Conservation (phyloP, 352 stramenopile genomes). For the Globisporangium spiculum region DNA sequence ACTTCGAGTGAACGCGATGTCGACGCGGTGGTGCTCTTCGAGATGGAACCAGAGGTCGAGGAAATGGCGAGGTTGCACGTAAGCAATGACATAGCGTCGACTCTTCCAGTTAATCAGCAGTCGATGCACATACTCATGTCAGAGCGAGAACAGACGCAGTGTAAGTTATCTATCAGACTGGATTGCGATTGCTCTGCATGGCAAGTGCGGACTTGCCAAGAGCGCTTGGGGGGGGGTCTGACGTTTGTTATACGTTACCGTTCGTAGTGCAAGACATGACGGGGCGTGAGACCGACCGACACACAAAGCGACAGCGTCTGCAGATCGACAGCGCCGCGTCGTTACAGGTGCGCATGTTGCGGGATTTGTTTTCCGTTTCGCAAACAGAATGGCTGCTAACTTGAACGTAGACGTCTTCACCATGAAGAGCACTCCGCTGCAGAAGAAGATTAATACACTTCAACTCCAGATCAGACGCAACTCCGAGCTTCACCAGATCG, state of each 20-base stretch:
- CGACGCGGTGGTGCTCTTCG: conserved; percentile 21
- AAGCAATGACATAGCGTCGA: neutral
- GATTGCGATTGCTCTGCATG: neutral
- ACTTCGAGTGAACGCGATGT: neutral
- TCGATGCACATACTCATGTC: conserved; percentile 23
- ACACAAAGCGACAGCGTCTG: conserved; percentile 48
- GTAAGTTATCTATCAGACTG: conserved; percentile 16
- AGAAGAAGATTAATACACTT: conserved; percentile 49
- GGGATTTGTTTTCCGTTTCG: neutral
- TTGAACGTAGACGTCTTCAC: neutral
- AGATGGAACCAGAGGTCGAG: conserved; percentile 30
- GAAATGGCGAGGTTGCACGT: conserved; percentile 18
- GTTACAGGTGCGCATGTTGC: conserved; percentile 39
- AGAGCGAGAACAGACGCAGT: conserved; percentile 34
- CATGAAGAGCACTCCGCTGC: conserved; percentile 44
- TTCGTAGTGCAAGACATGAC: conserved; percentile 24
- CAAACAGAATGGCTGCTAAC: neutral
- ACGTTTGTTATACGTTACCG: neutral
- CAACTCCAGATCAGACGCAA: conserved; percentile 52
- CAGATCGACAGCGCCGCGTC: conserved; percentile 57
- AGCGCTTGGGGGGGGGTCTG: neutral
- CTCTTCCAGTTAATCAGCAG: conserved; percentile 13
- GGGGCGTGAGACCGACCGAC: conserved; percentile 26
- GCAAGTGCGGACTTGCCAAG: neutral
- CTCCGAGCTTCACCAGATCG: conserved; percentile 55